phyloP scores from a whole-genome alignment of 306 rosid species.

The Canavalia gladiata region DNA sequence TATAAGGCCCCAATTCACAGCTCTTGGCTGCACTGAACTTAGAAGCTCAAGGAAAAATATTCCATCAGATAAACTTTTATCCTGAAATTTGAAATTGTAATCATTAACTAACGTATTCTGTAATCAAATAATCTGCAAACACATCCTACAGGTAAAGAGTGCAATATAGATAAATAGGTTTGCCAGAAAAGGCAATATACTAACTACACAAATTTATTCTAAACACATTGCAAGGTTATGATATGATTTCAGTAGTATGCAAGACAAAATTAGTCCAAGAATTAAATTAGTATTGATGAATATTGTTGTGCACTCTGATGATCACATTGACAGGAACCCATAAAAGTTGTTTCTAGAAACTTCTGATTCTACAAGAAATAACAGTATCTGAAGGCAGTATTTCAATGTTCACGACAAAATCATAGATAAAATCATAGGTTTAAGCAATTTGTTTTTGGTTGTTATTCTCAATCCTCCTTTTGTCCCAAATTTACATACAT shows the following conservation, averaged over 20 bases:
- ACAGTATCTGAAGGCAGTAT: neutral
- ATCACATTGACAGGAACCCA: neutral
- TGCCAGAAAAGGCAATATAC: neutral
- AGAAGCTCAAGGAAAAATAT: conserved; percentile 95
- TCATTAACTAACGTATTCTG: conserved; percentile 18
- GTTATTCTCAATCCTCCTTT: neutral
- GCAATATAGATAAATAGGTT: neutral
- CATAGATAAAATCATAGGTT: neutral
- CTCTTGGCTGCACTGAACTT: conserved; percentile 88
- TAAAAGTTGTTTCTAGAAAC: neutral
- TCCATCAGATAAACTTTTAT: conserved; percentile 86
- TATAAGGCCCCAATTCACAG: conserved; percentile 92
- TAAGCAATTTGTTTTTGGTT: neutral
- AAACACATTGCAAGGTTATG: conserved; percentile 9
- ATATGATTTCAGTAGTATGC: neutral
- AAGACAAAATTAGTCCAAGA: neutral
- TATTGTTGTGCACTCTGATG: neutral
- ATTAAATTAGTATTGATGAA: neutral
- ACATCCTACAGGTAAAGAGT: neutral
- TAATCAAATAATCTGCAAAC: conserved; percentile 18
- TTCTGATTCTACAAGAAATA: neutral
- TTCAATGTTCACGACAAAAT: neutral
- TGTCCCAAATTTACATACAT: neutral
- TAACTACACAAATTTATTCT: neutral
- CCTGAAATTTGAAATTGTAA: conserved; percentile 63